Base-by-base conservation (phyloP, 306 rosid species). In the Ceratonia siliqua region DNA sequence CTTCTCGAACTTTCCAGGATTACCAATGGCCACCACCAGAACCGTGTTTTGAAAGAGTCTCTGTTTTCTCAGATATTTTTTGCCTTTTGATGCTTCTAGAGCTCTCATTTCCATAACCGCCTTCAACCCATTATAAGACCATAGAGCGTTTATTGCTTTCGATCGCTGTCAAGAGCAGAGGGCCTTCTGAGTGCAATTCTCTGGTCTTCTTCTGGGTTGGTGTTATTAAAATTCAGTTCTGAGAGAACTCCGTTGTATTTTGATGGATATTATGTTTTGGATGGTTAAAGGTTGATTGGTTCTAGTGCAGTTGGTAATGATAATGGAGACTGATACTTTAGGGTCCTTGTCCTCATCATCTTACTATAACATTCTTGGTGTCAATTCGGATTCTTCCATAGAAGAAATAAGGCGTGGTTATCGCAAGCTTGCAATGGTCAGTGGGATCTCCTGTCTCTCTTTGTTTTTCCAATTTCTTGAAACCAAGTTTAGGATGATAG, bases 371-470 rank as follows among this genome's bases (percentile, higher is more conserved):
- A 64, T 93, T 82, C 94, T 93, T 13, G 97, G 98, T 52, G 87
- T 93, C 9, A 10, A 73, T 24, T 75, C 85, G 0, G 81, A 77
- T 33, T 93, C 87, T 46, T 82, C 91, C 0, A 2, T 12, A 0
- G 89, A 93, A 6, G 94, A 93, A 25, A 88, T 93, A 17, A 90
- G 84, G 48, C 92, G 91, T 10, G 97, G 97, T 13, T 93, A 91
- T 56, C 87, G 89, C 52, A 91, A 84, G 80, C 96, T 89, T 14
- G 98, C 98, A 2, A 83, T 89, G 96, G 97, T 87, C 50, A 32
- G 66, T 24, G 11, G 5, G 0, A 13, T 54, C 5, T 54, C 8
- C 24, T 5, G 22, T 62, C 3, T 14, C 8, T 10, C 9, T 6
- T 1, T 27, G 7, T 30, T 52, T 30, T 1, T 11, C 22, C 1